phyloP scores from a whole-genome alignment of 75 land plant species.

The Larix kaempferi region DNA sequence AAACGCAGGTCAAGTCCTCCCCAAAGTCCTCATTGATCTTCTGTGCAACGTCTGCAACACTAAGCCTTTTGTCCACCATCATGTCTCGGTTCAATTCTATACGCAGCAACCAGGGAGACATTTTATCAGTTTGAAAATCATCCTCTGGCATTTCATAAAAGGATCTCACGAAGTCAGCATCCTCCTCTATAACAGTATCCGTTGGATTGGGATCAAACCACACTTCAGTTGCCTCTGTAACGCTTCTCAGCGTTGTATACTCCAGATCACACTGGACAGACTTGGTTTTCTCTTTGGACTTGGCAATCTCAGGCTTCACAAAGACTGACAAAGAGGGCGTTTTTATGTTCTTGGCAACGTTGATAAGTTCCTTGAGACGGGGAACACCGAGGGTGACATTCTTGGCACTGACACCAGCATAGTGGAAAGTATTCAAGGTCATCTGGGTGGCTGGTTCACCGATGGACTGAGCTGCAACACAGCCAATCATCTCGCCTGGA shows the following conservation, averaged over 20 bases:
- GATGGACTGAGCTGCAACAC: constrained; percentile 64
- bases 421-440: constrained; percentile 61
- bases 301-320: constrained; percentile 28
- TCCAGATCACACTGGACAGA: constrained; percentile 55
- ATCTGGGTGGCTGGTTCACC: constrained; percentile 64
- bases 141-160: constrained; percentile 52
- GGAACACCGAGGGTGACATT: constrained; percentile 61
- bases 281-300: constrained; percentile 43
- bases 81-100: constrained; percentile 55
- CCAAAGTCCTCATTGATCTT: constrained; percentile 42
- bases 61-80: constrained; percentile 57
- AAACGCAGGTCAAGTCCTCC: constrained; percentile 49
- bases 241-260: constrained; percentile 51
- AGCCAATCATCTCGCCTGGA: constrained; percentile 99
- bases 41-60: constrained; percentile 54
- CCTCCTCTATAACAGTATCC: constrained; percentile 54
- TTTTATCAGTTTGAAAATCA: constrained; percentile 29
- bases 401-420: constrained; percentile 62
- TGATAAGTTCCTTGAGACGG: constrained; percentile 49
- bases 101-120: constrained; percentile 57
- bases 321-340: constrained; percentile 48
- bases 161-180: constrained; percentile 37
- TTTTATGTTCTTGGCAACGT: constrained; percentile 58
- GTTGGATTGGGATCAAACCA: constrained; percentile 62
- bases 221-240: constrained; percentile 49